Evolutionary conservation across 1,139 yeast genomes (phyloP), one percentile per base, ranked within the genome.

Genomic region (Casaregolazyma suthepensis): DNA sequence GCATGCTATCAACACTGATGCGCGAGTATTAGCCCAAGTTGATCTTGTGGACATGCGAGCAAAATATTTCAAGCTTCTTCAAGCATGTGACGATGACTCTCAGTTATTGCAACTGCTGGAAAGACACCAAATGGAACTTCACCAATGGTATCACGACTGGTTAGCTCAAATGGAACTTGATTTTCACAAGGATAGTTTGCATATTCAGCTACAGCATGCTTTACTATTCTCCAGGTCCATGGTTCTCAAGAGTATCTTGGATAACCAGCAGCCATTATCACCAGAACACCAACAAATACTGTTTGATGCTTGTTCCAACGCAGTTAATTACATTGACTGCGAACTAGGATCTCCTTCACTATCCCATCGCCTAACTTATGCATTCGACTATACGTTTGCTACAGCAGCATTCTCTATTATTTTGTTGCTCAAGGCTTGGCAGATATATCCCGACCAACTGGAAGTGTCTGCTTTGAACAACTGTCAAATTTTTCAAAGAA

Each of bases 371-470:
- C 29, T 49, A 19, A 31, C 23, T 13, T 49, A 49, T 42, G 52
- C 52, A 12, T 49, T 49, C 40, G 52, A 49, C 29, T 49, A 49
- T 31, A 49, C 52, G n/a, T 49, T 43, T 49, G 52, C 52, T 17
- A 49, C 52, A 13, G 48, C 48, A 3, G 52, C 52, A 18, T 49
- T 43, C 26, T 43, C 47, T 7, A 31, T 49, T 7, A 26, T 49
- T 6, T 49, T 49, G 43, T 37, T 49, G 31, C 42, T 49, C 23
- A 40, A 43, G 15, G 47, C 43, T 5, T 43, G 48, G 47, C 47
- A 26, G 18, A 22, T 43, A 6, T 49, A 26, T 15, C 52, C 52
- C 29, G 42, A 49, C 15, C 40, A 43, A 12, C 22, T 49, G n/a
- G 23, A 43, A n/a, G 31, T 31, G 10, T 35, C 29, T 2, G 35